phyloP scores from a whole-genome alignment of 441 rosid genomes.

The Macaranga tanarius region DNA sequence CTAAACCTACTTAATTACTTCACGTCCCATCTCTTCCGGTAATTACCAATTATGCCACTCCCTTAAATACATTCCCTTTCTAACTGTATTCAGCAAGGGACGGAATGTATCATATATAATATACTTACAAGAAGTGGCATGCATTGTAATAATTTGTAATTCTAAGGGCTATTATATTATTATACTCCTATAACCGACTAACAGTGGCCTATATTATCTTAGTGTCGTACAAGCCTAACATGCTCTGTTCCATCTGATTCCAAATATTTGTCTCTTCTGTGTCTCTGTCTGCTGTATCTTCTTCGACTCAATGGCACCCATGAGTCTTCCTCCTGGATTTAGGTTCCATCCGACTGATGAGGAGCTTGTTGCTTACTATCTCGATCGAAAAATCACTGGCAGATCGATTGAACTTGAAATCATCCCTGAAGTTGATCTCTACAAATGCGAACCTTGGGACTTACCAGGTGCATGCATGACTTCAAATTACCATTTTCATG shows the following conservation, averaged over 20 bases:
- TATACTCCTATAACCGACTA: not conserved
- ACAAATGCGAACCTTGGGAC: conserved; percentile 85
- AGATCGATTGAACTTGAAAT: conserved; percentile 67
- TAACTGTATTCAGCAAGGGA: not conserved
- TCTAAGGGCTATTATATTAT: conserved; percentile 7
- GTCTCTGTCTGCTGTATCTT: not conserved
- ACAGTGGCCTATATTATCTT: conserved; percentile 44
- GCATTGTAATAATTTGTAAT: conserved; percentile 14
- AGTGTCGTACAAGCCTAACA: conserved; percentile 27
- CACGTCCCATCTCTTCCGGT: not conserved
- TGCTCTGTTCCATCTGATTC: conserved; percentile 17
- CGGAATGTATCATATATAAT: too few relatives aligned
- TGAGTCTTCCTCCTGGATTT: conserved; percentile 78
- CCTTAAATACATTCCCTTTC: not conserved
- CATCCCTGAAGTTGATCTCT: conserved; percentile 71
- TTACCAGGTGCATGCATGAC: conserved; percentile 55
- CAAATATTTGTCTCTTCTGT: conserved; percentile 13
- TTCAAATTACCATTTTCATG: too few relatives aligned
- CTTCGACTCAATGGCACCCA: conserved; percentile 45
- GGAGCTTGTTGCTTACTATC: conserved; percentile 79
- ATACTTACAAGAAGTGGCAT: conserved; percentile 25
- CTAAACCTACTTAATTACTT: conserved; percentile 10
- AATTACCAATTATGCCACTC: conserved; percentile 13
- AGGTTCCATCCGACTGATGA: conserved; percentile 86
- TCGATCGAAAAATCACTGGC: conserved; percentile 61